These are phyloP conservation scores for Adansonia rubrostipa DNA, from an alignment of 441 rosid species.

Conservation along the genomic window DNA sequence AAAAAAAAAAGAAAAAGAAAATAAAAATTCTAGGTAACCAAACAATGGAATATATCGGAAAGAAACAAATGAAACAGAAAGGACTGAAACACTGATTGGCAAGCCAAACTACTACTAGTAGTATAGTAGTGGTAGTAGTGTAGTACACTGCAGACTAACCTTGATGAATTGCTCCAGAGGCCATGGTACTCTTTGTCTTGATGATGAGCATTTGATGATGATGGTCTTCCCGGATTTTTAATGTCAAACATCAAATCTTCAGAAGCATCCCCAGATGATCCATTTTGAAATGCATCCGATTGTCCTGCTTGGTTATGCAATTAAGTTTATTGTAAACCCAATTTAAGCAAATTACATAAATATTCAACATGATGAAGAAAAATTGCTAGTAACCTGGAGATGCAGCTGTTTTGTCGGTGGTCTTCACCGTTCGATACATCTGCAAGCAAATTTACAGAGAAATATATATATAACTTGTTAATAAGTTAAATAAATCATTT, in stretches of 20 bases:
- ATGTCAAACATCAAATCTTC: too few relatives aligned
- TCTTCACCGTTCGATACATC: constrained; percentile 55
- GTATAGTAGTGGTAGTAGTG: not conserved
- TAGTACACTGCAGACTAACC: constrained; percentile 45
- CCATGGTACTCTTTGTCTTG: constrained; percentile 57
- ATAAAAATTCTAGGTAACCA: constrained; percentile 10
- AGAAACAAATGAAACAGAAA: constrained; percentile 16
- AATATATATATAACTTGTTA: not conserved
- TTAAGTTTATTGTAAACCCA: too few relatives aligned
- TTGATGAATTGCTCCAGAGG: constrained; percentile 88
- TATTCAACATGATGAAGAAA: too few relatives aligned
- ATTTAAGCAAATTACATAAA: too few relatives aligned
- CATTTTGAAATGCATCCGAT: too few relatives aligned
- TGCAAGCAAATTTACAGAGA: constrained; percentile 34
- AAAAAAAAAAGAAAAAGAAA: not conserved
- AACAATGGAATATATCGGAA: constrained; percentile 7
- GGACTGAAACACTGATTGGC: not conserved
- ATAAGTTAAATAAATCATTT: not conserved
- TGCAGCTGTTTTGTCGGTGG: too few relatives aligned
- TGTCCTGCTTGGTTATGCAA: too few relatives aligned
- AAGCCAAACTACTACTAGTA: not conserved
- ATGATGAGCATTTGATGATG: constrained; percentile 6
- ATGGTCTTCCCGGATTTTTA: too few relatives aligned
- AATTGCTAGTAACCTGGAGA: too few relatives aligned
- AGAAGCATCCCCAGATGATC: too few relatives aligned